Percentiles rank a stretch among this genome's conserved stretches.
These are phyloP conservation scores for Gaultheria prostrata DNA, from an alignment of 148 eudicot genomes.

Conservation along the genomic window DNA sequence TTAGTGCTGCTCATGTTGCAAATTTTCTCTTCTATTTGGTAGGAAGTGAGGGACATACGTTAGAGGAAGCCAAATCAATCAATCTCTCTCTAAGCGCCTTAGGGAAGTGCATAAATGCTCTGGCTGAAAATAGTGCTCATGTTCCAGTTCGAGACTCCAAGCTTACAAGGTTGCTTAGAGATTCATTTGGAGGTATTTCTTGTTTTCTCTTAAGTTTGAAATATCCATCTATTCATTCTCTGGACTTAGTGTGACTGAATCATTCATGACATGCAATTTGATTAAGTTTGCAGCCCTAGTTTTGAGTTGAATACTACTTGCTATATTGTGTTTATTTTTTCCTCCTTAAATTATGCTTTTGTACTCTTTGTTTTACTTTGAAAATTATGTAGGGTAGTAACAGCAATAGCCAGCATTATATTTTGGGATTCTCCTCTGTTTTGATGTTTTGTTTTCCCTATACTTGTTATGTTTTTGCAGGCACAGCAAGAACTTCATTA, in stretches of 20 bases:
- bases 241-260: background rate
- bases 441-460: background rate
- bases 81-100: slow-evolving; percentile 97
- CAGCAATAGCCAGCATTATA: background rate
- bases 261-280: slow-evolving; percentile 7
- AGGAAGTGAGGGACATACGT: slow-evolving; percentile 98
- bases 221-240: background rate
- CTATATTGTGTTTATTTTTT: background rate
- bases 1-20: background rate
- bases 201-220: slow-evolving; percentile 11
- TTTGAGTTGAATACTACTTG: background rate
- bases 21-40: slow-evolving; percentile 20
- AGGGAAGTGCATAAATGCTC: slow-evolving; percentile 99
- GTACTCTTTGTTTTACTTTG: background rate
- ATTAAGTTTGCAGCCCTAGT: background rate
- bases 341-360: background rate
- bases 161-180: slow-evolving; percentile 93
- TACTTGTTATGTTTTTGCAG: slow-evolving; percentile 31
- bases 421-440: background rate
- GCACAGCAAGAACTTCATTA: slow-evolving; percentile 84
- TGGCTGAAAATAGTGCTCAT: slow-evolving; percentile 98
- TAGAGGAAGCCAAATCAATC: slow-evolving; percentile 98
- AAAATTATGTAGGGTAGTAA: background rate
- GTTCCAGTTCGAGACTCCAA: slow-evolving; percentile 99
- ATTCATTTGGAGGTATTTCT: slow-evolving; percentile 96